Percentiles rank a stretch among this genome's conserved stretches.
phyloP scores from a whole-genome alignment of 2,329 filamentous ascomycete species.

The Aspergillus sp. region DNA sequence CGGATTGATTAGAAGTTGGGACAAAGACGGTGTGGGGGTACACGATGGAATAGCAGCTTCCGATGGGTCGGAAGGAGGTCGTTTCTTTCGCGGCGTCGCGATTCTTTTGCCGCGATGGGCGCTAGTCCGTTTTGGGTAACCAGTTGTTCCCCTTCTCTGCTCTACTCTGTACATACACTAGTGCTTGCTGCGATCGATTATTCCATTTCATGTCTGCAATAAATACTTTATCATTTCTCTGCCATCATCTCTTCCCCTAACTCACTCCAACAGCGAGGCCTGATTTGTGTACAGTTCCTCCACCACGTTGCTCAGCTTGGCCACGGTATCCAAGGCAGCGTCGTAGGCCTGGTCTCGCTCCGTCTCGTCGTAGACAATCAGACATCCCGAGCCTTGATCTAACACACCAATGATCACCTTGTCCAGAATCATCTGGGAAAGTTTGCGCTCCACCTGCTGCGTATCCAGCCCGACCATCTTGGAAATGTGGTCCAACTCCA shows the following conservation, averaged over 20 bases:
- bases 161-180: background rate
- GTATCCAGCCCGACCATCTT: slow-evolving; percentile 97
- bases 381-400: slow-evolving; percentile 94
- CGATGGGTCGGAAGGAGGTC: slow-evolving; percentile 15
- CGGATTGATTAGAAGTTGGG: slow-evolving; percentile 14
- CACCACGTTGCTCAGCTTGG: slow-evolving; percentile 95
- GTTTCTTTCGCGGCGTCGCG: slow-evolving; percentile 27
- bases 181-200: no score
- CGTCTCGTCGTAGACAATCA: slow-evolving; percentile 96
- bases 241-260: slow-evolving; percentile 7
- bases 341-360: slow-evolving; percentile 93
- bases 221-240: slow-evolving; percentile 26
- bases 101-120: slow-evolving; percentile 36
- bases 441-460: slow-evolving; percentile 94
- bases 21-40: slow-evolving; percentile 12
- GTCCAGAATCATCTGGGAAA: slow-evolving; percentile 99
- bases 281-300: slow-evolving; percentile 98
- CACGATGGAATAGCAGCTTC: slow-evolving; percentile 14
- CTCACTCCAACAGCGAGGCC: slow-evolving; percentile 85
- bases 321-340: slow-evolving; percentile 88
- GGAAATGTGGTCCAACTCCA: slow-evolving; percentile 95
- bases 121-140: slow-evolving; percentile 33
- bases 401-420: slow-evolving; percentile 97
- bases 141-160: background rate
- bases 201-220: slow-evolving; percentile 20